Evolutionary conservation across 768 basidiomycete species (phyloP).

Genomic region (Suillus decipiens): DNA sequence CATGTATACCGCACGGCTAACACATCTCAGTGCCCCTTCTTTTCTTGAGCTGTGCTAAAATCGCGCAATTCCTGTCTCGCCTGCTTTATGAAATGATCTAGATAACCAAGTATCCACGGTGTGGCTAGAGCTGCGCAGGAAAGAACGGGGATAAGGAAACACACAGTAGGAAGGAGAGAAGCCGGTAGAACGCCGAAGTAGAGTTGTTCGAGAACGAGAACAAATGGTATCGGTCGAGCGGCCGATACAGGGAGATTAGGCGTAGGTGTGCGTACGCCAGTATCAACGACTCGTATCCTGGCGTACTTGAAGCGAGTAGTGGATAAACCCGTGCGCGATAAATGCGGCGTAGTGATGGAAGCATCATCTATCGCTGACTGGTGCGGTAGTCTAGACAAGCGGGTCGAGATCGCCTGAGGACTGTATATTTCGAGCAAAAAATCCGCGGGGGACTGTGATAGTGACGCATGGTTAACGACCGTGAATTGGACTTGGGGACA

Average conservation of each 20-base stretch:
- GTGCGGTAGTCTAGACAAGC: constrained; percentile 16
- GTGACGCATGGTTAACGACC: not conserved
- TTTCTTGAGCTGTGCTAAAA: constrained; percentile 2
- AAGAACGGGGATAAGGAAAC: constrained; percentile 31
- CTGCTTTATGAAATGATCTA: constrained; percentile 25
- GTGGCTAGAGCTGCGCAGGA: constrained; percentile 23
- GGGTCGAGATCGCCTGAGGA: constrained; percentile 31
- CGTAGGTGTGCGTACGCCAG: constrained; percentile 51
- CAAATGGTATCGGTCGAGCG: constrained; percentile 44
- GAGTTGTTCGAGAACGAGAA: constrained; percentile 59
- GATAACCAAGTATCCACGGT: constrained; percentile 19
- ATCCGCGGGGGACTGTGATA: constrained; percentile 44
- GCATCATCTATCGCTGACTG: constrained; percentile 7
- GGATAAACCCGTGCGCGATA: constrained; percentile 6
- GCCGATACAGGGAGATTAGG: constrained; percentile 18
- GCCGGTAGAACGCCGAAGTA: constrained; percentile 60
- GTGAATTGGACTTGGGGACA: not conserved
- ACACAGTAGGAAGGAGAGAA: constrained; percentile 42
- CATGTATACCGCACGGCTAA: constrained; percentile 25
- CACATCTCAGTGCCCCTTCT: constrained; percentile 25
- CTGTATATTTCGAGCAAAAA: constrained; percentile 43
- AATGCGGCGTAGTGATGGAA: constrained; percentile 6
- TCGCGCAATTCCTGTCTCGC: constrained; percentile 26
- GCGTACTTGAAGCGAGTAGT: constrained; percentile 52
- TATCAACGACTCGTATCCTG: constrained; percentile 54